phyloP scores from a whole-genome alignment of 75 land plant genomes.

The Cupressus sempervirens region DNA sequence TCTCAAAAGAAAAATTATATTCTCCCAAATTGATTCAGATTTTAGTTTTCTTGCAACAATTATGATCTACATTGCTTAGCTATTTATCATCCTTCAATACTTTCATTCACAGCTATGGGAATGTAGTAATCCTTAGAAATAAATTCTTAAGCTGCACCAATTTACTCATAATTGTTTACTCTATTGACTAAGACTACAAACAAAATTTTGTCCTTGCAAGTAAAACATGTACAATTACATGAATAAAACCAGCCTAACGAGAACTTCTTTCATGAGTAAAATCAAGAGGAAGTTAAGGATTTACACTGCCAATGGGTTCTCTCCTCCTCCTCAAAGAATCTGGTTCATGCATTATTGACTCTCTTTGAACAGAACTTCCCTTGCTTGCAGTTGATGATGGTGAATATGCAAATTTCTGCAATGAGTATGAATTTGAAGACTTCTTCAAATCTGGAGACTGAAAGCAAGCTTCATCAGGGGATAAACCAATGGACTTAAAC shows the following conservation, averaged over 20 bases:
- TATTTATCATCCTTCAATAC: neutral
- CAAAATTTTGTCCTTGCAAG: neutral
- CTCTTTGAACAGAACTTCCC: constrained; percentile 31
- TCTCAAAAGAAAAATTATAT: neutral
- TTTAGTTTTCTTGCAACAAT: neutral
- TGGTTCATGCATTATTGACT: constrained; percentile 37
- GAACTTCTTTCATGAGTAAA: neutral
- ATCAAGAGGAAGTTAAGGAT: neutral
- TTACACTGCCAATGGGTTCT: constrained; percentile 80
- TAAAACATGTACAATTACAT: neutral
- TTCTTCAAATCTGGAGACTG: constrained; percentile 36
- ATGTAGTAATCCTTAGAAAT: neutral
- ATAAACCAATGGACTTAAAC: constrained; percentile 70
- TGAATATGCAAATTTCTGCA: constrained; percentile 27
- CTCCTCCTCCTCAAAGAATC: constrained; percentile 84
- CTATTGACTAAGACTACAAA: neutral
- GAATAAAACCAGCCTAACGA: neutral
- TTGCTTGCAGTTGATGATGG: constrained; percentile 28
- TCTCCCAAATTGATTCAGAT: neutral
- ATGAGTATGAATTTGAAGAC: constrained; percentile 13
- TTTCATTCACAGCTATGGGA: neutral
- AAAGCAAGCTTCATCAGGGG: constrained; percentile 34
- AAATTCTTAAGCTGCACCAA: neutral
- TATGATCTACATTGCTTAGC: neutral
- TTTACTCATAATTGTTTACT: neutral